Base-by-base conservation (phyloP, 768 basidiomycete species). In the Termitomyces sp. region DNA sequence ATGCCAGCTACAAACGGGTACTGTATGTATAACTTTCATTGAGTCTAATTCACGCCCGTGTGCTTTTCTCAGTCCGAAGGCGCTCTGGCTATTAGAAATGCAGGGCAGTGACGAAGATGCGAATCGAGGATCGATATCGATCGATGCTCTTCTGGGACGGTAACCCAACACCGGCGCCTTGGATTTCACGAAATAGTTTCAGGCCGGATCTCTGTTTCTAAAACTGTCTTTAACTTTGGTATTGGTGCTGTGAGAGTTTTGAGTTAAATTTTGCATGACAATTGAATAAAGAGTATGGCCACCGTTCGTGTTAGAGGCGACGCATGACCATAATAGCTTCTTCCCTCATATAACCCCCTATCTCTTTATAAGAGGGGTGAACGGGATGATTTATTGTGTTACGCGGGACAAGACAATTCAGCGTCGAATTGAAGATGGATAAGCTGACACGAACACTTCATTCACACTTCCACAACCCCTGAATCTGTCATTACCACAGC, bases 381-480 rank as follows among this genome's bases (percentile, higher is more conserved):
- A 76, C 78, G 14, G 92, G 86, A 67, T 97, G 89, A 13, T 73
- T 68, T 14, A 92, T 70, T 46, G 92, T 95, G 54, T 32, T 40
- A 58, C 40, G 10, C 5, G 18, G 30, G 36, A 48, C 2, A 56
- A 51, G 3, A 58, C 53, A 30, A 20, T 59, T 28, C 40, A 32
- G 18, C n/a, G 32, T 20, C 6, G 7, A 32, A n/a, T 55, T 50
- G 46, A 47, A 47, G 50, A 44, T 53, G 43, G 60, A 28, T 46
- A 35, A 41, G 14, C 16, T 16, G 9, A 14, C 8, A 76, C 81
- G 62, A 46, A 93, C 95, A 74, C 74, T 63, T 81, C 75, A 68
- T 97, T 95, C 13, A 98, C 95, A 66, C 95, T 95, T 44, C 93
- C 96, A 72, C 94, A 96, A 4, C 97, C 97, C 9, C 97, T 96